These are phyloP conservation scores for Phytophthora chlamydospora DNA, from an alignment of 352 stramenopile genomes.

Conservation along the genomic window DNA sequence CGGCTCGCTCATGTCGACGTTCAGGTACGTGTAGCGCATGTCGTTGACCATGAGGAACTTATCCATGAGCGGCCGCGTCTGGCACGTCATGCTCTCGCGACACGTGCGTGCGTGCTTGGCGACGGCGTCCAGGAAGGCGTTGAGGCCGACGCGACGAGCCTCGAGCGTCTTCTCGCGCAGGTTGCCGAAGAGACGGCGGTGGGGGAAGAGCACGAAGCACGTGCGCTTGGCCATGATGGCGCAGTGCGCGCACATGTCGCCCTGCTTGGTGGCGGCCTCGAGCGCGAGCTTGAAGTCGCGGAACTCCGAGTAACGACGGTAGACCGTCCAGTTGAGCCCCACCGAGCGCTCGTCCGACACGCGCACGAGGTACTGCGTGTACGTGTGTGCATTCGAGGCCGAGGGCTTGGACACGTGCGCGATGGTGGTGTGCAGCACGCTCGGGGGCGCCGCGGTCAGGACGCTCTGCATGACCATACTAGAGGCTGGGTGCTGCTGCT, in stretches of 20 bases:
- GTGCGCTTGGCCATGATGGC: slow-evolving; percentile 81
- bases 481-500: not conserved
- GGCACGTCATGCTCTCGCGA: slow-evolving; percentile 67
- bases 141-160: slow-evolving; percentile 72
- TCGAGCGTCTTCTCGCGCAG: slow-evolving; percentile 77
- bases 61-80: slow-evolving; percentile 81
- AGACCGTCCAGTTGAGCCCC: slow-evolving; percentile 81
- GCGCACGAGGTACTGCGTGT: slow-evolving; percentile 86
- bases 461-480: slow-evolving; percentile 46
- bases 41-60: slow-evolving; percentile 90
- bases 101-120: slow-evolving; percentile 81
- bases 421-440: slow-evolving; percentile 82
- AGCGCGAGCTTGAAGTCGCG: slow-evolving; percentile 71
- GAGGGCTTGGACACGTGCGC: slow-evolving; percentile 78
- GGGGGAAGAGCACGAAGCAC: slow-evolving; percentile 84
- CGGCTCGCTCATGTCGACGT: slow-evolving; percentile 80
- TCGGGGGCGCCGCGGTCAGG: slow-evolving; percentile 30
- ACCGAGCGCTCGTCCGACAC: slow-evolving; percentile 82
- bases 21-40: slow-evolving; percentile 89
- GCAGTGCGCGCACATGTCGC: slow-evolving; percentile 80
- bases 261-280: slow-evolving; percentile 63
- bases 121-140: slow-evolving; percentile 79
- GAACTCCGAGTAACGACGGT: slow-evolving; percentile 88
- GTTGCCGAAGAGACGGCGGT: slow-evolving; percentile 78
- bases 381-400: slow-evolving; percentile 57